These are phyloP conservation scores for Puccinia coronata DNA, from an alignment of 1,284 basidiomycete genomes.

Conservation along the genomic window DNA sequence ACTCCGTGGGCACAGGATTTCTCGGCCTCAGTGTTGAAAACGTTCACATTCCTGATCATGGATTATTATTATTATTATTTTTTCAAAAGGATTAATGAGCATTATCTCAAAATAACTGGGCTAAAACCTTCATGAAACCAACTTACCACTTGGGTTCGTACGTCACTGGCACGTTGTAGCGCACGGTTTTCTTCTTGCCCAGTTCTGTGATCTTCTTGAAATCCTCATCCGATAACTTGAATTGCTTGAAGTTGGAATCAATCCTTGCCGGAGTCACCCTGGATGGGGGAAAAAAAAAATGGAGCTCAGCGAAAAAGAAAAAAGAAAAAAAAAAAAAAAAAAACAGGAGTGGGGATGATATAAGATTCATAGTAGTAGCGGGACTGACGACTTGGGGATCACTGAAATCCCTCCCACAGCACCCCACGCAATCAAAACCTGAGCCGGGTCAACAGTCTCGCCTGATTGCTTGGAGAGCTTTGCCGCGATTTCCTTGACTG, in stretches of 20 bases:
- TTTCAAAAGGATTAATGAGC: background rate
- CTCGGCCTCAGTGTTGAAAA: constrained; percentile 46
- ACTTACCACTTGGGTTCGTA: constrained; percentile 48
- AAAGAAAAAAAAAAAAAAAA: too few relatives aligned
- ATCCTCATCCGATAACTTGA: constrained; percentile 57
- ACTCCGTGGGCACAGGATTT: constrained; percentile 30
- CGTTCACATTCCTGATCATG: constrained; percentile 39
- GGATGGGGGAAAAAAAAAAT: too few relatives aligned
- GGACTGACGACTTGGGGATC: constrained; percentile 56
- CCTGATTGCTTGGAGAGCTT: constrained; percentile 51
- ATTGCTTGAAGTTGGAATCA: constrained; percentile 57
- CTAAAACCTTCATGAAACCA: background rate
- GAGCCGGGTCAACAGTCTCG: constrained; percentile 55
- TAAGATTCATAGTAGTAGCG: background rate
- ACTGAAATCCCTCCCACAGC: constrained; percentile 54
- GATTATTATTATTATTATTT: too few relatives aligned
- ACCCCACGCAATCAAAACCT: constrained; percentile 58
- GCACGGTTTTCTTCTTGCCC: constrained; percentile 31
- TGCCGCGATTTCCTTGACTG: constrained; percentile 56
- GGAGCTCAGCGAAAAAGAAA: too few relatives aligned
- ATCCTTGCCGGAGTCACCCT: constrained; percentile 57
- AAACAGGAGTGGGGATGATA: too few relatives aligned
- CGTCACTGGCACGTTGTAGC: constrained; percentile 47
- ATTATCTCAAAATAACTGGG: background rate
- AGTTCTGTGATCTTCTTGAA: constrained; percentile 50